Evolutionary conservation across 441 rosid species (phyloP), one percentile per base, ranked within the genome.

Genomic region (Populus hybrid): DNA sequence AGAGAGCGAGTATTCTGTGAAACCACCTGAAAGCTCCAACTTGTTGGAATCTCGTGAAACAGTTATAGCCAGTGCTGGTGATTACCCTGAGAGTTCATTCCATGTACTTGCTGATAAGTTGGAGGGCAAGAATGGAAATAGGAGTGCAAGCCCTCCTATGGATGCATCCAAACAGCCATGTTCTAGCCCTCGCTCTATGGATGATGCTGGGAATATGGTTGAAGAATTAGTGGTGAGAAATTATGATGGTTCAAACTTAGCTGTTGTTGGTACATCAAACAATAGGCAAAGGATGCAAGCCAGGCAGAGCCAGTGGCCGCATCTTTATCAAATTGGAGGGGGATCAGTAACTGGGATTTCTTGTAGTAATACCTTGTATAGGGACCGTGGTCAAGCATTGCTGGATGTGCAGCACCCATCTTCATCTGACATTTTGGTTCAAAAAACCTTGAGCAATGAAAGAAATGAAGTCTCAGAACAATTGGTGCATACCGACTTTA

Each of bases 211-310:
- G 4, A 90, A 81, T 69, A 85, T 94, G 82, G 96, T 94, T 78
- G 91, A 94, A 80, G 98, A 96, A 88, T 83, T 96, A 87, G 90
- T 90, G 26, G 90, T 90, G 53, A 85, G 80, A 81, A 89, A 88
- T 75, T 84, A 77, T 71, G 87, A 89, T 29, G 85, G 88, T 45
- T 86, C 89, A 53, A 92, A 86, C 59, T 69, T 90, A 79, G 84
- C 92, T 0, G 76, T 91, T 35, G 94, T 90, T 77, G 94, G 98
- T 69, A 83, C 90, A 61, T 89, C 94, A 36, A 87, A 82, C 74
- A 84, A 80, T 82, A 88, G 88, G 82, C 91, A 87, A 80, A 88
- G 81, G 50, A 80, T 84, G 79, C 87, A 78, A 68, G 79, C 78
- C 45, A 87, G 91, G 87, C 82, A 75, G 63, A 79, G 75, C 36